Evolutionary conservation across 441 rosid genomes (phyloP), one percentile per base, ranked within the genome.

Genomic region (Erodium texanum): DNA sequence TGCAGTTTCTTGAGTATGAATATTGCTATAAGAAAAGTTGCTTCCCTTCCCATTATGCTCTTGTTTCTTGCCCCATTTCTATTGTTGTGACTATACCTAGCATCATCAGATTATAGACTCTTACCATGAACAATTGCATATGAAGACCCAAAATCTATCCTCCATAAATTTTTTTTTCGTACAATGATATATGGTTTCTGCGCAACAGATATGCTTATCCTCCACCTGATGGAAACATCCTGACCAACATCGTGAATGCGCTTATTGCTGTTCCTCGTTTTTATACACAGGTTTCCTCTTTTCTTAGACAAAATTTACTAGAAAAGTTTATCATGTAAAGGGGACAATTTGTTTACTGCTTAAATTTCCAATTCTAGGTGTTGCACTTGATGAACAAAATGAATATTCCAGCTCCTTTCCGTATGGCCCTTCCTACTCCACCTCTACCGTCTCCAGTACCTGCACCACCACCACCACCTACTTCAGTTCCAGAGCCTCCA

Each of bases 321-420:
- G 24, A 70, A 23, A 15, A 34, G 59, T 64, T 64, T 74, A 3
- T 11, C 45, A 16, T 10, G 29, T 29, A 15, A 50, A 14, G 56
- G 66, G 22, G 20, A 63, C 36, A 14, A 43, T 15, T 24, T 56
- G 58, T 66, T 72, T 36, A 68, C 36, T 3, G 59, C 38, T 24
- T 74, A n/a, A 38, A 16, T 3, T 66, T 67, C 52, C n/a, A 16
- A 74, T 73, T 61, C 22, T 71, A 94, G 97, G 94, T 91, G 76
- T 78, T 94, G 83, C 99, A 92, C 82, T 81, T 94, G 78, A 94
- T 94, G 99, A 94, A 94, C 81, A 94, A 94, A 88, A 91, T 94
- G 99, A 91, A 89, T 76, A 87, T 94, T 77, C 99, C 97, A 75
- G 92, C 97, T 74, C 99, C 97, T 59, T 92, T 94, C 81, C 89